A percentile compares a stretch with the other conserved stretches of the same genome.
Evolutionary conservation across 2,329 filamentous ascomycete genomes (phyloP).

Genomic region (Sphaerulina vaccinii): DNA sequence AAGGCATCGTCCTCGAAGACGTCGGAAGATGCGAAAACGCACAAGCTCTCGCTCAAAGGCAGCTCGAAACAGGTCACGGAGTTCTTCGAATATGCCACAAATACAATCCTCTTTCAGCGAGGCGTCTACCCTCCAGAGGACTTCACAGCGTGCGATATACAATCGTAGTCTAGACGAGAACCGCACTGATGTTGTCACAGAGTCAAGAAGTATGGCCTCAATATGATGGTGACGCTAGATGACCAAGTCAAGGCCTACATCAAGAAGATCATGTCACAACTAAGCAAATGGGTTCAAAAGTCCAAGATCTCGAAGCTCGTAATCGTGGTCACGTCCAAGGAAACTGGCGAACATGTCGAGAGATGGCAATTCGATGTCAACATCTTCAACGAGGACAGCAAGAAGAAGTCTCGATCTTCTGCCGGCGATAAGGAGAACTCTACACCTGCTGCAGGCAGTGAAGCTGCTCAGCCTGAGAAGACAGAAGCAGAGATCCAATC

Average conservation of each 20-base stretch:
- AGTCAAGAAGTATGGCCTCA: constrained; percentile 99
- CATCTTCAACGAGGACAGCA: constrained; percentile 42
- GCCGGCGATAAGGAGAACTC: constrained; percentile 69
- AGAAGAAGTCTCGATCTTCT: constrained; percentile 38
- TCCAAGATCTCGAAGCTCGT: constrained; percentile 97
- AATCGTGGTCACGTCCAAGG: constrained; percentile 94
- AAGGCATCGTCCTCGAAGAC: constrained; percentile 19
- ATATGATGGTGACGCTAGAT: constrained; percentile 94
- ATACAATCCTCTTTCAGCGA: constrained; percentile 93
- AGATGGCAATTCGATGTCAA: constrained; percentile 87
- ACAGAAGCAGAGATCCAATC: constrained; percentile 91
- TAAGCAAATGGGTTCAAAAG: constrained; percentile 96
- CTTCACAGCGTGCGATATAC: constrained; percentile 72
- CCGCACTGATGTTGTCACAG: constrained; percentile 38
- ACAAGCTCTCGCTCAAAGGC: constrained; percentile 89
- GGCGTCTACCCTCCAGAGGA: constrained; percentile 88
- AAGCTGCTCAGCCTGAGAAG: constrained; percentile 59
- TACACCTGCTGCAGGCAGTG: constrained; percentile 31
- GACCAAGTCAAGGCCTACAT: constrained; percentile 99
- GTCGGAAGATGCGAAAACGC: constrained; percentile 76
- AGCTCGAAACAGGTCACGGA: constrained; percentile 60
- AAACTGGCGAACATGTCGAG: constrained; percentile 93
- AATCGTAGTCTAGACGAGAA: background rate
- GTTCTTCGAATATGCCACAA: constrained; percentile 99
- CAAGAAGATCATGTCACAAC: constrained; percentile 97